A percentile compares a stretch with the other conserved stretches of the same genome.
Evolutionary conservation across 164 flowering plant genomes (phyloP).

Genomic region (Akebia trifoliata): DNA sequence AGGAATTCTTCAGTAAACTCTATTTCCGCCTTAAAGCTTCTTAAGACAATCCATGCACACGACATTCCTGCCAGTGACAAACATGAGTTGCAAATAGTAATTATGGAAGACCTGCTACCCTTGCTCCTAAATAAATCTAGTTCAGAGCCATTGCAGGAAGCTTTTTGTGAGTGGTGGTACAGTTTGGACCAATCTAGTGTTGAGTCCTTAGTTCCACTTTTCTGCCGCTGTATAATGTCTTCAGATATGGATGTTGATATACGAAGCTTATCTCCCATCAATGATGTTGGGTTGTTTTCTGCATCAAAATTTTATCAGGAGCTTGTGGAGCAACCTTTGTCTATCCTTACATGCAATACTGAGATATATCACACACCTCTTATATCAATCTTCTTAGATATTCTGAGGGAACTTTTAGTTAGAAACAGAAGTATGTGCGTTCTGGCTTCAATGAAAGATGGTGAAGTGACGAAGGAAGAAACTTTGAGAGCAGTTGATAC

Average conservation of each 20-base stretch:
- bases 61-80: background rate
- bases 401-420: constrained; percentile 8
- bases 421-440: constrained; percentile 13
- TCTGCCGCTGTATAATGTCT: background rate
- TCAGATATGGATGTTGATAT: constrained; percentile 2
- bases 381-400: constrained; percentile 8
- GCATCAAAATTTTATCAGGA: constrained; percentile 8
- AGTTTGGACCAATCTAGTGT: constrained; percentile 5
- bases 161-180: constrained; percentile 12
- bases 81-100: constrained; percentile 10
- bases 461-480: constrained; percentile 6
- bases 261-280: background rate
- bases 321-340: constrained; percentile 10
- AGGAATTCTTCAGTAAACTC: constrained; percentile 1
- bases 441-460: constrained; percentile 5
- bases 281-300: background rate
- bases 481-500: constrained; percentile 8
- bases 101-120: constrained; percentile 8
- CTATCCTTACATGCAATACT: constrained; percentile 9
- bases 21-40: constrained; percentile 3
- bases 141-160: constrained; percentile 8
- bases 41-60: background rate
- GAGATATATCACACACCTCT: constrained; percentile 9
- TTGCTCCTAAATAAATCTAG: constrained; percentile 6
- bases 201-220: constrained; percentile 5